Percentiles rank a stretch among this genome's conserved stretches.
phyloP scores from a whole-genome alignment of 306 rosid genomes.

The Castanea mollissima region DNA sequence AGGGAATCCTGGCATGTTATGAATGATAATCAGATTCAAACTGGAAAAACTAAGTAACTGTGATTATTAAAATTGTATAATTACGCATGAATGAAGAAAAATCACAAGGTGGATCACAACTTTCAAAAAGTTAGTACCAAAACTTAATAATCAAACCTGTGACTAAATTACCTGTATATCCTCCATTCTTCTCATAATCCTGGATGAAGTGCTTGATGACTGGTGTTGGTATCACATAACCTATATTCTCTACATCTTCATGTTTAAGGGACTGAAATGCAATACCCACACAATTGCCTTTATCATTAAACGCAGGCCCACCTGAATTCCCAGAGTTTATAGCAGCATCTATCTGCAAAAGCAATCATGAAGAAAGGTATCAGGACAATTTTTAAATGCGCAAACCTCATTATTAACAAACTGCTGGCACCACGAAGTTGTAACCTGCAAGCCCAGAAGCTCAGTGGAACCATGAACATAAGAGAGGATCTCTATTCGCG shows the following conservation, averaged over 20 bases:
- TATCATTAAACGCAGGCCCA: slow-evolving; percentile 95
- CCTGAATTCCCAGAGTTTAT: slow-evolving; percentile 98
- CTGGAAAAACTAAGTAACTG: background rate
- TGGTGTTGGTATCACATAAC: slow-evolving; percentile 97
- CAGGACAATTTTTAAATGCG: background rate
- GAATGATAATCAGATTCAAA: slow-evolving; percentile 5
- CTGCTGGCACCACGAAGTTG: background rate
- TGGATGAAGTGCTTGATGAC: slow-evolving; percentile 89
- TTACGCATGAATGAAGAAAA: background rate
- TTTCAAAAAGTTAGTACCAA: background rate
- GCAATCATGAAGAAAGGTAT: slow-evolving; percentile 14
- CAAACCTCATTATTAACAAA: background rate
- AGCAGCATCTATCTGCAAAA: slow-evolving; percentile 87
- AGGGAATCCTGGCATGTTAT: slow-evolving; percentile 67
- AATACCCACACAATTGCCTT: slow-evolving; percentile 93
- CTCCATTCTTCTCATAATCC: slow-evolving; percentile 86
- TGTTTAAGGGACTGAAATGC: slow-evolving; percentile 99
- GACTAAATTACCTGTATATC: slow-evolving; percentile 67
- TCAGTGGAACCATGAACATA: slow-evolving; percentile 96
- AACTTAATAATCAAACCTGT: background rate
- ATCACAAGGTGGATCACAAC: background rate
- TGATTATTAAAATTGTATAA: background rate
- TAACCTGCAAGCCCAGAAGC: slow-evolving; percentile 96
- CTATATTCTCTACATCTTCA: slow-evolving; percentile 91
- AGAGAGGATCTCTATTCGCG: slow-evolving; percentile 89